Percentiles rank a stretch among this genome's conserved stretches.
Conservation (phyloP, 306 rosid genomes). For the Adenanthera pavonina region DNA sequence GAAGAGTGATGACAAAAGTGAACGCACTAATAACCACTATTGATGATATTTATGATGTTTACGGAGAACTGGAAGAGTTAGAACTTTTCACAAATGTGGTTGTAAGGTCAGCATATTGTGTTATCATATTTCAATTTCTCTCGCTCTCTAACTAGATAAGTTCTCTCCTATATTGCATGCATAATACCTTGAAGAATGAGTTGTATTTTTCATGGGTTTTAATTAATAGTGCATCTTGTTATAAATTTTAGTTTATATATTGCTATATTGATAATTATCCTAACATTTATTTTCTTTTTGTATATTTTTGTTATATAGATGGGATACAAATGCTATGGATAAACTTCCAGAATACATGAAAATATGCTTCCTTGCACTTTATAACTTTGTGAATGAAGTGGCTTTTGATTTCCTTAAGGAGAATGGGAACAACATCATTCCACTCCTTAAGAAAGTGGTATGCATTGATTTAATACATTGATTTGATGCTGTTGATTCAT, state of each 20-base stretch:
- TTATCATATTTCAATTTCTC: neutral
- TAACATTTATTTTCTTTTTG: neutral
- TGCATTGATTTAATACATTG: neutral
- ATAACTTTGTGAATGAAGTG: neutral
- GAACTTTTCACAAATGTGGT: neutral
- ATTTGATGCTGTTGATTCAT: too few species aligned
- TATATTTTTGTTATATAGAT: neutral
- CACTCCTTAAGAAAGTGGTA: neutral
- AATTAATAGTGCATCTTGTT: too few species aligned
- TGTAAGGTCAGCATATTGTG: neutral
- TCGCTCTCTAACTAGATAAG: too few species aligned
- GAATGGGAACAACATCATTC: neutral
- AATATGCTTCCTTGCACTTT: conserved; percentile 1
- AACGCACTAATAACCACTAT: neutral
- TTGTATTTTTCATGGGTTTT: too few species aligned
- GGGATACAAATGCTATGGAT: neutral
- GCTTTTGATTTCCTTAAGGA: neutral
- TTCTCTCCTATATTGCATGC: too few species aligned
- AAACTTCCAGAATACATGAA: neutral
- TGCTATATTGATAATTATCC: too few species aligned
- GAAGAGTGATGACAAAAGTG: neutral
- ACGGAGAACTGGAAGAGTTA: neutral
- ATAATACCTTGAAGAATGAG: too few species aligned
- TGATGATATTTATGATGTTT: neutral
- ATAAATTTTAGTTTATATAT: too few species aligned